phyloP scores from a whole-genome alignment of 345 rosid species.

The Nephelium lappaceum region DNA sequence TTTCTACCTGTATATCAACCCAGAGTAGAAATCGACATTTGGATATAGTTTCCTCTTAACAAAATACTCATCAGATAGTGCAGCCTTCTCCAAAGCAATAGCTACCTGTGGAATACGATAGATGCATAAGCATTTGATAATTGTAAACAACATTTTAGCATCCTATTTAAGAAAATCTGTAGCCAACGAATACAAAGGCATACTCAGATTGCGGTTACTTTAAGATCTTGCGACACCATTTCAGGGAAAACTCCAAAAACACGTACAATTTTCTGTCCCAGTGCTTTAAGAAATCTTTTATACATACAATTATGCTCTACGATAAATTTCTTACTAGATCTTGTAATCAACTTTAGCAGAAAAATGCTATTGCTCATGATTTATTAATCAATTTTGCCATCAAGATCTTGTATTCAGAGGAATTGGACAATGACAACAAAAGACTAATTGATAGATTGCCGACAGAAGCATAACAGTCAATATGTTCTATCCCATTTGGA shows the following conservation, averaged over 20 bases:
- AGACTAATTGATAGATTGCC: not conserved
- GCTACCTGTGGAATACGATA: slow-evolving; percentile 62
- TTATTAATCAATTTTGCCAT: not conserved
- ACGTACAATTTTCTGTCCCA: not conserved
- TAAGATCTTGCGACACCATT: not conserved
- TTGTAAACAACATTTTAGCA: not conserved
- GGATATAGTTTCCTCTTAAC: slow-evolving; percentile 92
- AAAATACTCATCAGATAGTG: slow-evolving; percentile 89
- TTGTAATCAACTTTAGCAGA: not conserved
- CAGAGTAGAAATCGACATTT: slow-evolving; percentile 98
- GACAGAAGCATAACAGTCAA: not conserved
- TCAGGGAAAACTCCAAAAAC: not conserved
- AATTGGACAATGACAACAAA: not conserved
- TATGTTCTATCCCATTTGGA: not conserved
- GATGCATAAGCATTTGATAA: slow-evolving; percentile 8
- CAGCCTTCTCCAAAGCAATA: slow-evolving; percentile 94
- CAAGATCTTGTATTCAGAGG: not conserved
- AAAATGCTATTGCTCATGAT: not conserved
- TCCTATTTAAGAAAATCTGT: not conserved
- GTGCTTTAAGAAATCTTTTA: not conserved
- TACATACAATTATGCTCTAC: not conserved
- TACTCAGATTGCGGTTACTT: not conserved
- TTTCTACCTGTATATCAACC: slow-evolving; percentile 80
- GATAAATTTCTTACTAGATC: not conserved
- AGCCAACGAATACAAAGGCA: not conserved